Evolutionary conservation across 2,329 filamentous ascomycete species (phyloP).

Genomic region (Colletotrichum shisoi): DNA sequence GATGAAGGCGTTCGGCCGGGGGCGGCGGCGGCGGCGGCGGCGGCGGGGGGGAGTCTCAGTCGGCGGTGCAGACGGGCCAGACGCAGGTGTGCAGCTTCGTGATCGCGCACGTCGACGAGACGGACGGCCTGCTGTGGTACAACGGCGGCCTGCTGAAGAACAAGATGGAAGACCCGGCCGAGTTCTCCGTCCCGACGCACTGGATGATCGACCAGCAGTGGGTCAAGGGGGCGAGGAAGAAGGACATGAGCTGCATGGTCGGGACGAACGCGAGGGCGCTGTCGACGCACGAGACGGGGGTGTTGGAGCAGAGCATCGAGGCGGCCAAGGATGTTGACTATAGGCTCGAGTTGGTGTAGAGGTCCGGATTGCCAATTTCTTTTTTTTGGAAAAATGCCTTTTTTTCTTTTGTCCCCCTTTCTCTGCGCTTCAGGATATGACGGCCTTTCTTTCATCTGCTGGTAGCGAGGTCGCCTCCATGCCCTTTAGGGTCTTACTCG

Average conservation of each 20-base stretch:
- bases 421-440: not conserved
- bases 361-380: no score
- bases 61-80: constrained; percentile 19
- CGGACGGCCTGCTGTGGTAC: constrained; percentile 52
- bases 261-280: constrained; percentile 27
- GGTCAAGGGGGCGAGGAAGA: constrained; percentile 47
- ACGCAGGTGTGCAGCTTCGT: constrained; percentile 51
- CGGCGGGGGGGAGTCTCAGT: not conserved
- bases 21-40: no score
- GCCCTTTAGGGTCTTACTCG: constrained; percentile 42
- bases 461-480: constrained; percentile 34
- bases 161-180: constrained; percentile 45
- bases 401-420: no score
- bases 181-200: constrained; percentile 49
- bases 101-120: constrained; percentile 54
- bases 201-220: constrained; percentile 54
- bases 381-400: no score
- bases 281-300: constrained; percentile 15
- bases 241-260: constrained; percentile 52
- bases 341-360: constrained; percentile 7
- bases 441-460: not conserved
- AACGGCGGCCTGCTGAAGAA: constrained; percentile 55
- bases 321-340: constrained; percentile 40
- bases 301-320: constrained; percentile 38
- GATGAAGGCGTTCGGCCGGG: no score